Evolutionary conservation across 768 basidiomycete genomes (phyloP), one percentile per base, ranked within the genome.

Genomic region (Pisolithus tinctorius): DNA sequence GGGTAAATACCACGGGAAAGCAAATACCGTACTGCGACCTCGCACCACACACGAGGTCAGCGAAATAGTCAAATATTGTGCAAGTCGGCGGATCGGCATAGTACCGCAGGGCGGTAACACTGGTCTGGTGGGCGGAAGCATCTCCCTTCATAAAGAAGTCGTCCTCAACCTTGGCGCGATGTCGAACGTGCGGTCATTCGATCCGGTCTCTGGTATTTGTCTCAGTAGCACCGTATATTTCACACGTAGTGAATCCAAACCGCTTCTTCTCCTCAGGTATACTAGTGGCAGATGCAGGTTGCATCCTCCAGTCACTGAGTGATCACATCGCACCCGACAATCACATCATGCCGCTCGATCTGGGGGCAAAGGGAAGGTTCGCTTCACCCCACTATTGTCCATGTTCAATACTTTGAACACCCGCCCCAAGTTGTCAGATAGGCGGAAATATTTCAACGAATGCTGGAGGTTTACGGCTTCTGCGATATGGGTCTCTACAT

Each of bases 21-120:
- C 90, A 8, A 82, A 83, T 14, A 86, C 93, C 26, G 88, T 99
- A 13, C 74, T 98, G 47, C 91, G 87, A 64, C 96, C 96, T 5
- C 88, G 84, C 59, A 83, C 88, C 2, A 88, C 90, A 0, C 71
- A 88, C 54, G 84, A 99, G 71, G 93, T 98, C 64, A 87, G 86
- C 66, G 73, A 86, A 58, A 87, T 97, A 49, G 74, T 98, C 63
- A 85, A 83, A 63, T 90, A 84, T 75, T 98, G 96, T 69, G 82
- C 85, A 59, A 75, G 84, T 49, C 77, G 82, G 51, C 77, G 80
- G 49, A 87, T 99, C 39, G 85, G 84, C n/a, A 80, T 98, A 49
- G 93, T 96, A 2, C 96, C 96, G 2, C 96, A 99, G 68, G 95
- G 96, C 44, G 96, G 96, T 43, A 99, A 99, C 71, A 99, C 96